These are phyloP conservation scores for Triadica sebifera DNA, from an alignment of 345 rosid species.

Conservation along the genomic window DNA sequence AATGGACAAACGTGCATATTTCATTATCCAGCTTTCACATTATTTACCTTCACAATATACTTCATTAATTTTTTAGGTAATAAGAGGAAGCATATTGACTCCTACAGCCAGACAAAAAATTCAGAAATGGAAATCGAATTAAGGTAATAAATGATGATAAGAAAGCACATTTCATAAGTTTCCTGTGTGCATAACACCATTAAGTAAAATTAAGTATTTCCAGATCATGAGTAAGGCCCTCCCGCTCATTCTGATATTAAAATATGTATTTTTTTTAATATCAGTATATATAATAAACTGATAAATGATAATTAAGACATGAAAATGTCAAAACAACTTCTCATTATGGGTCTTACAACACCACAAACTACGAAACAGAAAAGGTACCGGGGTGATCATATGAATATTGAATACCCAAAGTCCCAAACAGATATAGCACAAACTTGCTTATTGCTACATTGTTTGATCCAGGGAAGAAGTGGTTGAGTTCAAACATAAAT, in stretches of 20 bases:
- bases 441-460: not conserved
- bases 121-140: not conserved
- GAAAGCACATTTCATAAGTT: conserved; percentile 5
- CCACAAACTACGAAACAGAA: not conserved
- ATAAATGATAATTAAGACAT: not conserved
- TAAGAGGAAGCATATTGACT: not conserved
- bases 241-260: not conserved
- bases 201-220: no score
- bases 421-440: not conserved
- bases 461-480: not conserved
- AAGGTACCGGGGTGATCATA: not conserved
- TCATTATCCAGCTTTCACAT: not conserved
- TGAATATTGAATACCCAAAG: not conserved
- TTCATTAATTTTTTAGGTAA: not conserved
- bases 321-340: not conserved
- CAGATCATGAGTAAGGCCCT: not conserved
- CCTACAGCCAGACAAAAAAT: no score
- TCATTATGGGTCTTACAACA: not conserved
- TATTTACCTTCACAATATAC: not conserved
- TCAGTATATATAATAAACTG: not conserved
- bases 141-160: not conserved
- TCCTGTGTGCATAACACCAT: not conserved
- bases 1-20: not conserved
- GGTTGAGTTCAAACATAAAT: not conserved
- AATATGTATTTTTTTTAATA: not conserved